Base-by-base conservation (phyloP, 768 basidiomycete species). In the Rossbeevera mucosa region DNA sequence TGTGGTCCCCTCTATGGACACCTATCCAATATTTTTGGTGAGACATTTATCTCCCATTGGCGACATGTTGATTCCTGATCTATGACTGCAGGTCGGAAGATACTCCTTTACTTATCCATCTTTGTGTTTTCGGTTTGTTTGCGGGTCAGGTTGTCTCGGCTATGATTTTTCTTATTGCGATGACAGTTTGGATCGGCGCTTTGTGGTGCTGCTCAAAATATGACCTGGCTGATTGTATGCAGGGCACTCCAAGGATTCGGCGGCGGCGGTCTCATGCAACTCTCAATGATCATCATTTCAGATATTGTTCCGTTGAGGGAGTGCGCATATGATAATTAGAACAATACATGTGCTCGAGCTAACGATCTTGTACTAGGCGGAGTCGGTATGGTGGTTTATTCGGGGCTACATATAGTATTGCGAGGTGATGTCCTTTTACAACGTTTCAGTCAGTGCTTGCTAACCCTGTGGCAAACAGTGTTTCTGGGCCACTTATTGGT, bases 211-310 rank as follows among this genome's bases (percentile, higher is more conserved):
- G 88, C 91, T 0, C 85, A 92, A 64, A 81, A 52, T 53, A 86
- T 91, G 80, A 77, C 74, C 7, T 89, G 86, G 90, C 71, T 93
- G 9, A 81, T 90, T 33, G 74, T 85, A 0, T 80, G 79, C 45
- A 80, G 91, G 56, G 91, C 88, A 1, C 73, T 94, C 1, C 91
- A 92, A 66, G 89, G 91, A 9, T 80, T 91, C 26, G 91, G 90
- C 11, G 88, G 87, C 14, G 88, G 88, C 4, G 89, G 87, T 3
- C 80, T 89, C 48, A 72, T 86, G 8, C 86, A 88, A 60, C 72
- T 91, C 57, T 82, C 86, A 1, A 80, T 85, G 48, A 91, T 91
- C 61, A 85, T 80, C 0, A 83, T 91, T 40, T 82, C 86, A 40
- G 92, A 94, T 65, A 91, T 94, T 36, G 86, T 92, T 1, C 81